Percentiles rank a stretch among this genome's conserved stretches.
Conservation (phyloP, 2,329 filamentous ascomycete species). For the Aureobasidium vineae region DNA sequence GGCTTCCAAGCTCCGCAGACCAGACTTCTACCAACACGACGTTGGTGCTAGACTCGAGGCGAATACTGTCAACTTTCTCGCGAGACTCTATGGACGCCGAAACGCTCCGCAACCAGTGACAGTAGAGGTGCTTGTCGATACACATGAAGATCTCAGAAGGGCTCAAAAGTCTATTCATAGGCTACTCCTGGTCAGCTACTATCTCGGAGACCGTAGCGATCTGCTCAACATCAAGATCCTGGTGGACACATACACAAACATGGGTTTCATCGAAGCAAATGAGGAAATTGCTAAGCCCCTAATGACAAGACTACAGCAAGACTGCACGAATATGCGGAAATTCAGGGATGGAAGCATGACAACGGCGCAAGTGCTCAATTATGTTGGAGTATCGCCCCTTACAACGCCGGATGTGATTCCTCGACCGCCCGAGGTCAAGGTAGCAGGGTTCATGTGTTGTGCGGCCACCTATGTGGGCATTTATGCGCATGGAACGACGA, state of each 20-base stretch:
- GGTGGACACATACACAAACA: background rate
- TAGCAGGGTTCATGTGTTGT: background rate
- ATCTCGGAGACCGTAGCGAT: background rate
- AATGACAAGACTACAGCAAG: background rate
- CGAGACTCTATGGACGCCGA: background rate
- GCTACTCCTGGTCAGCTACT: background rate
- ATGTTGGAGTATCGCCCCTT: too few species aligned
- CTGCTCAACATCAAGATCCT: background rate
- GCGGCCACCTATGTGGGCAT: background rate
- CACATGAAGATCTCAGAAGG: background rate
- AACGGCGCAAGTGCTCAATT: background rate
- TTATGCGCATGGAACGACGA: background rate
- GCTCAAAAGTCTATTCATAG: background rate
- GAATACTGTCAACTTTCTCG: background rate
- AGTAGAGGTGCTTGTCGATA: background rate
- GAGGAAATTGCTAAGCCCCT: background rate
- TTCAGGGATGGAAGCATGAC: constrained; percentile 1
- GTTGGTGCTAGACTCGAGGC: background rate
- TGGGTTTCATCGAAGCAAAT: background rate
- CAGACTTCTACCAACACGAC: background rate
- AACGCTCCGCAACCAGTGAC: background rate
- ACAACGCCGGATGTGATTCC: too few species aligned
- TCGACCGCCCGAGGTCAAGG: background rate
- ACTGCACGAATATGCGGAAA: background rate
- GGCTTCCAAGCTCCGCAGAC: background rate